These are phyloP conservation scores for Sanguinoderma infundibulare DNA, from an alignment of 1,284 basidiomycete species.

Conservation along the genomic window DNA sequence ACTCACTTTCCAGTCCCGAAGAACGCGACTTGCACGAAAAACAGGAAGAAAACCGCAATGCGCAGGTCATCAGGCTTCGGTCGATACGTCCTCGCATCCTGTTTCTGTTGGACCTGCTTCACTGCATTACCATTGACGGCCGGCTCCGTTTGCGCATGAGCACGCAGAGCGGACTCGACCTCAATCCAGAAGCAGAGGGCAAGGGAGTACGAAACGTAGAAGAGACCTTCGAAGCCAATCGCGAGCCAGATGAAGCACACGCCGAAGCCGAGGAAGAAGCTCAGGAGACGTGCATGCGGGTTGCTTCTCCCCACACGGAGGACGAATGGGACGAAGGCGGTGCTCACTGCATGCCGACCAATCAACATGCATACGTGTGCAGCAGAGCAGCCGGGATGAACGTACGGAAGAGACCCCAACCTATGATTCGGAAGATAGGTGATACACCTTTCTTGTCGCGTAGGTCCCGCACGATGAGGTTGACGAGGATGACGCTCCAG, in stretches of 20 bases:
- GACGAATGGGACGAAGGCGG: conserved; percentile 56
- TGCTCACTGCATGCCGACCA: conserved; percentile 39
- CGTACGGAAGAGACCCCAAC: conserved; percentile 74
- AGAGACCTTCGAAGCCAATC: conserved; percentile 83
- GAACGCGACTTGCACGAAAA: conserved; percentile 88
- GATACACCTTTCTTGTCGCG: conserved; percentile 20
- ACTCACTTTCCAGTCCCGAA: conserved; percentile 89
- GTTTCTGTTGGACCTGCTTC: not conserved
- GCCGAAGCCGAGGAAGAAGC: conserved; percentile 74
- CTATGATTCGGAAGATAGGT: conserved; percentile 32
- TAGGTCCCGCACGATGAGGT: conserved; percentile 18
- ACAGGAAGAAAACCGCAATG: conserved; percentile 83
- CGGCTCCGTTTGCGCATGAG: not conserved
- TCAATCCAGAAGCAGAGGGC: conserved; percentile 75
- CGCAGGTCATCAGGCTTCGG: conserved; percentile 70
- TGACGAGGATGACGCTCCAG: conserved; percentile 18
- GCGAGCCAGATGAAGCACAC: conserved; percentile 84
- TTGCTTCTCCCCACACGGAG: conserved; percentile 38
- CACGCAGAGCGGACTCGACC: conserved; percentile 58
- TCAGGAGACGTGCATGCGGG: conserved; percentile 54
- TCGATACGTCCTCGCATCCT: conserved; percentile 39
- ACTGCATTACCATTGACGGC: not conserved
- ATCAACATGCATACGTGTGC: conserved; percentile 11
- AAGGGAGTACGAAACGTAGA: conserved; percentile 72
- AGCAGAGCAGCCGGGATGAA: conserved; percentile 5